Evolutionary conservation across 148 eudicot species (phyloP).

Genomic region (Rhododendron henanense): DNA sequence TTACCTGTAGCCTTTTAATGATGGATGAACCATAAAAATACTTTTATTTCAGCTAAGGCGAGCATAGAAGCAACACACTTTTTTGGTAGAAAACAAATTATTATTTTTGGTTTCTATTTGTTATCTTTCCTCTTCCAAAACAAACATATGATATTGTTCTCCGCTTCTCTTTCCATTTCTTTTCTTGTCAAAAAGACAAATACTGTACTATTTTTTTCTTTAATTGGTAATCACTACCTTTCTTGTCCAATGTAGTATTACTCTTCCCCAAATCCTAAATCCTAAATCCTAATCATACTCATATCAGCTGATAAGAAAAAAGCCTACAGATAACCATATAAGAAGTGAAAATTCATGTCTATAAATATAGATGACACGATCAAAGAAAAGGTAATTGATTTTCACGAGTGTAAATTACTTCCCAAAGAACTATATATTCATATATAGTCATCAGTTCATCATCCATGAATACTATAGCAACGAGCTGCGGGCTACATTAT

Average conservation of each 20-base stretch:
- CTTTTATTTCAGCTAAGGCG: no score
- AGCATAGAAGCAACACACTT: no score
- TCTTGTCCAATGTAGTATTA: not conserved
- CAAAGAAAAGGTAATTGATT: not conserved
- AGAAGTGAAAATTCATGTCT: not conserved
- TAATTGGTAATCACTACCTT: not conserved
- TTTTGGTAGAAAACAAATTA: no score
- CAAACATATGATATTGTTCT: not conserved
- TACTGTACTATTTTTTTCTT: not conserved
- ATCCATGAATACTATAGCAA: not conserved
- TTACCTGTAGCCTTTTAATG: no score
- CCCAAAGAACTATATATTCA: not conserved
- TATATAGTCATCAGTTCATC: not conserved
- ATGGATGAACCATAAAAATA: no score
- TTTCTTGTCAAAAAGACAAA: not conserved
- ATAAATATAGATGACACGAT: not conserved
- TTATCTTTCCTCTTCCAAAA: not conserved
- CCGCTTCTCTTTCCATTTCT: not conserved
- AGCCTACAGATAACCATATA: not conserved
- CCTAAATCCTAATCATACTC: not conserved
- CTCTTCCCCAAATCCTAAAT: no score
- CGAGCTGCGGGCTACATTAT: not conserved
- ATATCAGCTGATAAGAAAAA: not conserved
- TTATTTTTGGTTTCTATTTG: no score
- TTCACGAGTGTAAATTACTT: no score